Base-by-base conservation (phyloP, 495 filamentous ascomycete species). In the Xylaria intraflava region DNA sequence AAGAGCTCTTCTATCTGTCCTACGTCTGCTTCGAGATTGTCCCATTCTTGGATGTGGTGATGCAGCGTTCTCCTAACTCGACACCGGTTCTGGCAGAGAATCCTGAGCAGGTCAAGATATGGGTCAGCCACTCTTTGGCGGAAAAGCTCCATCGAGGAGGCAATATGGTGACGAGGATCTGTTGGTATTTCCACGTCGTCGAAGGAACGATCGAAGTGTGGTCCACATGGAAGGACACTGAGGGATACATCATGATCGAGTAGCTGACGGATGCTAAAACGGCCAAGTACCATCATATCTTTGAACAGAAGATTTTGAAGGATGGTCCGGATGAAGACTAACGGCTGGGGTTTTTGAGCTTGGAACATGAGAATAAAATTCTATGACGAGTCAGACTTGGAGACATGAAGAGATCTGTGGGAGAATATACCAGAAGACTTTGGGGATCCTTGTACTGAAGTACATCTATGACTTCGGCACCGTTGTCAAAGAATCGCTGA, bases 11-110 rank as follows among this genome's bases (percentile, higher is more conserved):
- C 90, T 19, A 91, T 74, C 55, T 87, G 80, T 62, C 90, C 86
- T 12, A 87, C 86, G 71, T 95, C 90, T 27, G 81, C 71, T 65
- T 96, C 88, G 12, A 99, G 71, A 57, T 80, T 81, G 57, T 97
- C 92, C 83, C 89, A 95, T 55, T 91, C 86, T 19, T 82, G 69
- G 35, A 94, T 81, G 7, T 80, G 80, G 65, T 96, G 93, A 54
- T 83, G 88, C 23, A 99, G 72, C 12, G 83, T 88, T 27, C 93
- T 81, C 14, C 93, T 85, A 33, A 94, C 79, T 9, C 93, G 85
- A 62, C 89, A 90, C 46, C 90, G 80, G 60, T 99, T 99, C 65
- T 96, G 83, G 65, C 90, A 95, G 12, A 92, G 77, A 23, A 84
- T 83, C 41, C 87, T 82, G 57, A 90, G 86, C 17, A 92, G 79